Base-by-base conservation (phyloP, 352 stramenopile species). In the Phytophthora meadii region DNA sequence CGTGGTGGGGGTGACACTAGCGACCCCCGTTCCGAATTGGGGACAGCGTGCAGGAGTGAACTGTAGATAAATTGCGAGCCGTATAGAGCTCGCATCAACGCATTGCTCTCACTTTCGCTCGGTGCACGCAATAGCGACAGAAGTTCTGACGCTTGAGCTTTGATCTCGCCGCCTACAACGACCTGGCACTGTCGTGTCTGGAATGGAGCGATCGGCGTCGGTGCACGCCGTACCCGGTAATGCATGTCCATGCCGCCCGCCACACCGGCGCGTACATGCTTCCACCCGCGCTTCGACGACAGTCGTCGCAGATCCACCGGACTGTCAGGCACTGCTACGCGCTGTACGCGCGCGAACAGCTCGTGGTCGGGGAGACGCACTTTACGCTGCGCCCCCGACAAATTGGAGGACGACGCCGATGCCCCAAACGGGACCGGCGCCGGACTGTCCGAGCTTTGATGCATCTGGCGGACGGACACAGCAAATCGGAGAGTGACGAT, bases 61-160 rank as follows among this genome's bases (percentile, higher is more conserved):
- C 69, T 74, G 54, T 79, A 81, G 65, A 81, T 81, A 45, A 74
- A 73, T 1, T 68, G 50, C 30, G 66, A 66, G n/a, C 62, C 56
- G 34, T 66, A 76, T 1, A 70, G 24, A 4, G 65, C 73, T 6
- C 61, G 62, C n/a, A 78, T 41, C 2, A 76, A 34, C 6, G 61
- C 54, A 36, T 81, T 81, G 51, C 69, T 74, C 44, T 78, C 73
- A n/a, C 62, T 79, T 44, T 81, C 73, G 1, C 49, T 72, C 0
- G 70, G 51, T 19, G 61, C 48, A 12, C 66, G 61, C 49, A 81
- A 24, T 22, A 81, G 49, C 9, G 66, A 44, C 36, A 67, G 24
- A 10, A 81, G 50, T 25, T 78, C 65, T 2, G 54, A 51, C 2
- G 53, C 17, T 3, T n/a, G 45, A 5, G 61, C 62, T 37, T 52